These are phyloP conservation scores for Trifolium repens DNA, from an alignment of 306 rosid genomes.

Conservation along the genomic window DNA sequence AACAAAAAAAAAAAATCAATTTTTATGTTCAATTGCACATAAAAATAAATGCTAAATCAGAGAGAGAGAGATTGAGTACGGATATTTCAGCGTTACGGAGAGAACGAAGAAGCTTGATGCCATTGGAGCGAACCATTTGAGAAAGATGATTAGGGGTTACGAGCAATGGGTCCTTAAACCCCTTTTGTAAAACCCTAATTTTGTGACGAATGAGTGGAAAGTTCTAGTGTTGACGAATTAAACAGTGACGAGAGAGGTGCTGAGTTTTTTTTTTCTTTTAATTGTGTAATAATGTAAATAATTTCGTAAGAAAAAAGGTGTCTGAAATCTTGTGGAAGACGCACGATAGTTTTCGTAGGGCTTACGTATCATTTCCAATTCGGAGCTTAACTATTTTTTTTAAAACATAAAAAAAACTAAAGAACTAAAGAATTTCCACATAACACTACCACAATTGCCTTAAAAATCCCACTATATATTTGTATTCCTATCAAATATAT, in stretches of 20 bases:
- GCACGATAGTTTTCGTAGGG: not conserved
- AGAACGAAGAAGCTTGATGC: constrained; percentile 60
- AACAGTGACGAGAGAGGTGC: not conserved
- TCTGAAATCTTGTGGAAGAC: not conserved
- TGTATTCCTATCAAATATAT: too few relatives aligned
- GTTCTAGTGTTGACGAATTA: not conserved
- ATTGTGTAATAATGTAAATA: too few relatives aligned
- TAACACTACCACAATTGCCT: too few relatives aligned
- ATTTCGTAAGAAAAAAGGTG: not conserved
- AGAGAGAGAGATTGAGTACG: constrained; percentile 36
- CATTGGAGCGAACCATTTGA: constrained; percentile 82
- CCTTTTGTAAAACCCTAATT: not conserved
- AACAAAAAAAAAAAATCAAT: not conserved
- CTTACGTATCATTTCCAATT: too few relatives aligned
- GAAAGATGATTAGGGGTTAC: not conserved
- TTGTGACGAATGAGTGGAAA: not conserved
- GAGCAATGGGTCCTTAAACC: not conserved
- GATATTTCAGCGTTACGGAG: constrained; percentile 25
- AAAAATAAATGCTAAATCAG: not conserved
- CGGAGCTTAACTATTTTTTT: not conserved
- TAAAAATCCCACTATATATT: too few relatives aligned
- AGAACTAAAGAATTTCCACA: too few relatives aligned
- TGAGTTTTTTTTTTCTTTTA: not conserved
- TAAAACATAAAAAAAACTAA: too few relatives aligned
- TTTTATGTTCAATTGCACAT: too few relatives aligned